Conservation (phyloP, 2,329 filamentous ascomycete genomes). For the Exophiala calicioides region DNA sequence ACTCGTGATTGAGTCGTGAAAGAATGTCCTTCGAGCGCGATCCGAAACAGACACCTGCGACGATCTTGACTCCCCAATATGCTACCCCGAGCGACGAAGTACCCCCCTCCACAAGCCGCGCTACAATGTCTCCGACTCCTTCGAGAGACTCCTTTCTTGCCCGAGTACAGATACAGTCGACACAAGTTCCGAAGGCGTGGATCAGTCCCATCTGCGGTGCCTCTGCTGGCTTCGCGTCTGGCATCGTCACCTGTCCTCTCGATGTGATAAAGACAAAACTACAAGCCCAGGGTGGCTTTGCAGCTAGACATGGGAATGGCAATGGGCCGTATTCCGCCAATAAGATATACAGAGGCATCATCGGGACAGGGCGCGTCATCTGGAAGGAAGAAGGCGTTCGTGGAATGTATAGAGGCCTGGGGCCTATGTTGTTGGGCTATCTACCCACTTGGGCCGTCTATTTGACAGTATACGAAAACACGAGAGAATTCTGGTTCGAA, state of each 20-base stretch:
- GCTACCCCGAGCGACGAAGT: constrained; percentile 29
- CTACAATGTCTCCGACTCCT: constrained; percentile 33
- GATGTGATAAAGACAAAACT: constrained; percentile 99
- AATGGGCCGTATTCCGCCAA: constrained; percentile 46
- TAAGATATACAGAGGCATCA: constrained; percentile 75
- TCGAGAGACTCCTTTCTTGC: constrained; percentile 34
- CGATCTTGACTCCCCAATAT: constrained; percentile 32
- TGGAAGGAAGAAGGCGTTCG: constrained; percentile 84
- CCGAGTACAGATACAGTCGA: constrained; percentile 45
- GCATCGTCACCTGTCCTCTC: constrained; percentile 91
- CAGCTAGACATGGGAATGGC: constrained; percentile 51
- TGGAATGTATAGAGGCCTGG: constrained; percentile 89
- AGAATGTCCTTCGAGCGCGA: constrained; percentile 31
- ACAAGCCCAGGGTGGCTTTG: constrained; percentile 88
- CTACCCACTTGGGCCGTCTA: constrained; percentile 98
- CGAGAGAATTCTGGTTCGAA: constrained; percentile 68
- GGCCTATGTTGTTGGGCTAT: constrained; percentile 93
- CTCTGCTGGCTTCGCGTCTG: constrained; percentile 85
- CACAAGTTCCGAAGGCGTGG: constrained; percentile 55
- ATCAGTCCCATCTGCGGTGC: constrained; percentile 86
- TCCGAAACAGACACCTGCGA: constrained; percentile 24
- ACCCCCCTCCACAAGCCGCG: constrained; percentile 27
- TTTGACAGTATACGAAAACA: constrained; percentile 92
- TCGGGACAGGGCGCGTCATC: constrained; percentile 83
- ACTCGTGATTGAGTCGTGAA: constrained; percentile 8